Base-by-base conservation (phyloP, 2,329 filamentous ascomycete species). In the Aureobasidium sp. region DNA sequence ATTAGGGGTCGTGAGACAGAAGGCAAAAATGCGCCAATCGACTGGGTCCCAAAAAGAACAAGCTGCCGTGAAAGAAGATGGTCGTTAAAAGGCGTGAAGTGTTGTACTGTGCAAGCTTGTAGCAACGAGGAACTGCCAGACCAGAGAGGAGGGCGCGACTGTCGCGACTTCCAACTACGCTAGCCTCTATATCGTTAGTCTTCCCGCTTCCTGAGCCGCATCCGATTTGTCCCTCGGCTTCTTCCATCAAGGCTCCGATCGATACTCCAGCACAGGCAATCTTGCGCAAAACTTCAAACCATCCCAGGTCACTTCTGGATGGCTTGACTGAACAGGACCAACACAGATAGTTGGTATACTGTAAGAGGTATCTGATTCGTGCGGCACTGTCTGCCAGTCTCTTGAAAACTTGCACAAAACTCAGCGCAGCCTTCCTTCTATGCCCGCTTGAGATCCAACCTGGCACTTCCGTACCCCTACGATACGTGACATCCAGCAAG, bases 81-180 rank as follows among this genome's bases (percentile, higher is more conserved):
- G 36, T 59, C 57, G 57, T 59, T 29, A 59, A 37, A 34, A 34
- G 55, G 45, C 57, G 57, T 59, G 14, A 59, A 59, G 44, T 44
- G 51, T 41, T 55, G 51, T 37, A 29, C 34, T 21, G 32, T 21
- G 32, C 45, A 49, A 32, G 34, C 47, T 29, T 50, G 57, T 30
- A 32, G 45, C 47, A 36, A 29, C 25, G 57, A 59, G 57, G 57
- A 59, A 45, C 34, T 21, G 30, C 29, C 44, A 48, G 25, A 47
- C 44, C 42, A 42, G 42, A 50, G 57, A 59, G 44, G 36, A 39
- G 57, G 57, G 45, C 44, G 45, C 32, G 57, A 36, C 44, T 7
- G 44, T 59, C 57, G 57, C 57, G 57, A 59, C 49, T 41, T 34
- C 39, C 41, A 30, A 30, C 5, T 6, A 32, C 45, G 27, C 57